phyloP scores from a whole-genome alignment of 75 land plant genomes.

The Larix kaempferi region DNA sequence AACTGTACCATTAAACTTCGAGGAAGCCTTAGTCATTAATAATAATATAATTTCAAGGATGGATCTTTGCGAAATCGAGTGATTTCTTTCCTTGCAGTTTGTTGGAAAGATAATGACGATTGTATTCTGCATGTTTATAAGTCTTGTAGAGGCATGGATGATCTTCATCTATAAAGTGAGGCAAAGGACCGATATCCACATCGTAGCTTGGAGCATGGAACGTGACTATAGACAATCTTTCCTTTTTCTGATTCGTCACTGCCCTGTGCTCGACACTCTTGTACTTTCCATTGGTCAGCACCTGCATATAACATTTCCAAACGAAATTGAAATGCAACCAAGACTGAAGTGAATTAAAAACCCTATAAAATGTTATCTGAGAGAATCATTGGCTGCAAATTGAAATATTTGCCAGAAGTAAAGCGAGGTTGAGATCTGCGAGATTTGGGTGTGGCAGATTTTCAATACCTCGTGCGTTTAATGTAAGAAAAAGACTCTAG shows the following conservation, averaged over 20 bases:
- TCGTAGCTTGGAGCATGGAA: constrained; percentile 14
- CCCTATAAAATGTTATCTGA: no score
- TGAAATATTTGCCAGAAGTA: no score
- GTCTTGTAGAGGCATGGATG: constrained; percentile 45
- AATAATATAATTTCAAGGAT: no score
- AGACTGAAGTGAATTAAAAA: no score
- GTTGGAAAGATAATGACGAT: constrained; percentile 53
- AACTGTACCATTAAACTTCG: no score
- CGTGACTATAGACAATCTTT: constrained; percentile 12
- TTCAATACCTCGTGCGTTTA: no score
- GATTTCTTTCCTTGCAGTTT: constrained; percentile 60
- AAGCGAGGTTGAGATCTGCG: no score
- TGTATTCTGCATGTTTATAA: constrained; percentile 72
- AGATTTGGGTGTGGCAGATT: no score
- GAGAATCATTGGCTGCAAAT: no score
- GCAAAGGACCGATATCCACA: constrained; percentile 9
- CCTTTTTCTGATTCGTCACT: not conserved
- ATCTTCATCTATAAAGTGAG: constrained; percentile 35
- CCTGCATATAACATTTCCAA: not conserved
- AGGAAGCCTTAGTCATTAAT: no score
- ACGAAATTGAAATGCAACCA: no score
- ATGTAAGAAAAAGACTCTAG: no score
- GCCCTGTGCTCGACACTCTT: constrained; percentile 13
- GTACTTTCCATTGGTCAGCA: constrained; percentile 10
- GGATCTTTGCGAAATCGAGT: constrained; percentile 50